Evolutionary conservation across 2,329 filamentous ascomycete genomes (phyloP), one percentile per base, ranked within the genome.

Genomic region (Triangularia setosa): DNA sequence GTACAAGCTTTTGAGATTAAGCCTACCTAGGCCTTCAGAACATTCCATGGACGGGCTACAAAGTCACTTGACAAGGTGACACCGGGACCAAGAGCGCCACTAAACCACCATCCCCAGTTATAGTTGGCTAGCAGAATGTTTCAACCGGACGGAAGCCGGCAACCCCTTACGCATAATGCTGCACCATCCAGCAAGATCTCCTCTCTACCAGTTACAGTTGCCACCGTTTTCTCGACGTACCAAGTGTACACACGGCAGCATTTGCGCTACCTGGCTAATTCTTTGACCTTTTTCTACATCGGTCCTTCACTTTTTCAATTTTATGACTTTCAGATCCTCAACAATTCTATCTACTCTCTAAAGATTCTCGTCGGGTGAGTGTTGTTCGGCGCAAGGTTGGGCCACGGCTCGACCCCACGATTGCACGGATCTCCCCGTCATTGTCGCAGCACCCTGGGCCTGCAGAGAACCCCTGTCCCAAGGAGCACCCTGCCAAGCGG

Each of bases 81-180:
- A 58, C 40, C 65, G 54, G 35, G 12, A 54, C 64, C 63, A 23
- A 52, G n/a, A 63, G 57, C 61, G 57, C 24, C 54, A 40, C 11
- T 28, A 33, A 35, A 52, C 23, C 28, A n/a, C 18, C 18, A n/a
- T 21, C 24, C 40, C 27, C 33, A 12, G 14, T 61, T n/a, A 24
- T 18, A 11, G 57, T 68, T 69, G 69, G 69, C 61, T 60, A 23
- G 27, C 33, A 30, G 14, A 14, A 64, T 64, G 69, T 70, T 69
- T 71, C 69, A 63, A 69, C 63, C 40, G 28, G 28, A 55, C 66
- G 67, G 69, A 63, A 67, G 52, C 35, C 60, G 61, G 30, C 27
- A 40, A 64, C 58, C 65, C 67, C 65, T 48, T 63, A 66, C 25
- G 56, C 55, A 44, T 33, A 18, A 23, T 63, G 64, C 62, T 59